A percentile compares a stretch with the other conserved stretches of the same genome.
These are phyloP conservation scores for Plasmodium berghei DNA, from an alignment of 169 alveolate genomes.

Conservation along the genomic window DNA sequence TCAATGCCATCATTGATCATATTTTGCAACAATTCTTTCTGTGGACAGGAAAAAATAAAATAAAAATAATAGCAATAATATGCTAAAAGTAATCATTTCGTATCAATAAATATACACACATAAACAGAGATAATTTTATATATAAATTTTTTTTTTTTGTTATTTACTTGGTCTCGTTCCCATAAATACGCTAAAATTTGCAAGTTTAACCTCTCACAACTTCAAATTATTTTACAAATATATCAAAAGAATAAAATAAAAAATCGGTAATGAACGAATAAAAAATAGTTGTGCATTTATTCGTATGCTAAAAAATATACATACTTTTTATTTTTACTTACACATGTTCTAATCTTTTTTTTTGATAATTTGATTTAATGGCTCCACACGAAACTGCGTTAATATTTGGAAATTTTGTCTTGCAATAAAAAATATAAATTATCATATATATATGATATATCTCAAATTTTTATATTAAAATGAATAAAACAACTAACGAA, in stretches of 20 bases:
- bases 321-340: conserved; percentile 81
- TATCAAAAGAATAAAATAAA: conserved; percentile 12
- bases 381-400: conserved; percentile 93
- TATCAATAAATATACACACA: conserved; percentile 75
- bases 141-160: neutral
- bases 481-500: too few relatives aligned
- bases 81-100: too few relatives aligned
- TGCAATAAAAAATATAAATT: neutral
- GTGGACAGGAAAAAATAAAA: conserved; percentile 76
- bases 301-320: too few relatives aligned
- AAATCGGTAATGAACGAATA: neutral
- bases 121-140: neutral
- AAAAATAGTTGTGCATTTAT: neutral
- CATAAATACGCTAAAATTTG: conserved; percentile 80
- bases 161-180: conserved; percentile 78
- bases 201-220: conserved; percentile 76
- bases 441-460: neutral
- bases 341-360: conserved; percentile 96
- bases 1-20: conserved; percentile 93
- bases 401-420: conserved; percentile 54
- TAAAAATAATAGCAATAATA: conserved; percentile 87
- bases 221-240: conserved; percentile 4
- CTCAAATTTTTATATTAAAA: too few relatives aligned
- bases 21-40: conserved; percentile 90
- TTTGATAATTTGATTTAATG: conserved; percentile 96